Conservation (phyloP, 768 basidiomycete genomes). For the Gymnopilus junonius region DNA sequence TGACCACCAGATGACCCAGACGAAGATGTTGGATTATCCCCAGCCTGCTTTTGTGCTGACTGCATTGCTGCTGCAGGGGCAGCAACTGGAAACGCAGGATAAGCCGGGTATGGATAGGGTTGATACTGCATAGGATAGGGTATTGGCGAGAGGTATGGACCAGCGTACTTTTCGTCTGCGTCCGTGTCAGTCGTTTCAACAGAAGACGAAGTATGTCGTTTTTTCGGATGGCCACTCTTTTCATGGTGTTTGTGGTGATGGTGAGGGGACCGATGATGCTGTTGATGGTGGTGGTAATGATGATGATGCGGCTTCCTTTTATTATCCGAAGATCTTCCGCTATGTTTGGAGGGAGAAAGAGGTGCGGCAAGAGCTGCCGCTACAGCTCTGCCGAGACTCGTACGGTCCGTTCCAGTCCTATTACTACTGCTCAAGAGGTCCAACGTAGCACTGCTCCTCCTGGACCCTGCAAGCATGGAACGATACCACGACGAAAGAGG, state of each 20-base stretch:
- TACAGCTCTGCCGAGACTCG: constrained; percentile 26
- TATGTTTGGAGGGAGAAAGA: constrained; percentile 11
- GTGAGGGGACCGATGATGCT: constrained; percentile 25
- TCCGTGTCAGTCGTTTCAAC: constrained; percentile 16
- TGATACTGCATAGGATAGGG: constrained; percentile 33
- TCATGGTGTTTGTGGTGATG: constrained; percentile 26
- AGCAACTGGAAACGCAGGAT: constrained; percentile 26
- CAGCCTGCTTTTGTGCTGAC: constrained; percentile 11
- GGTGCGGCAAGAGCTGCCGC: constrained; percentile 23
- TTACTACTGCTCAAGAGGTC: constrained; percentile 34
- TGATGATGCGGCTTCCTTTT: constrained; percentile 4
- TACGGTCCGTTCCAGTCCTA: constrained; percentile 24
- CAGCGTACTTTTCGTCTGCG: constrained; percentile 1
- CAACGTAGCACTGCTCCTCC: constrained; percentile 29
- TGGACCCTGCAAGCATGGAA: constrained; percentile 24
- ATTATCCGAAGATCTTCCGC: constrained; percentile 16
- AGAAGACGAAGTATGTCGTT: constrained; percentile 17
- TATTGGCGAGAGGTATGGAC: constrained; percentile 28
- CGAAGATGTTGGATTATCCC: not conserved
- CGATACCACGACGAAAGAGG: constrained; percentile 41
- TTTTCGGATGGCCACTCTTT: constrained; percentile 14
- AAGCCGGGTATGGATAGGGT: constrained; percentile 33
- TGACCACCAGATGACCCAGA: constrained; percentile 1
- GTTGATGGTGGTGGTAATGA: constrained; percentile 27
- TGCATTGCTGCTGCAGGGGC: constrained; percentile 12